These are phyloP conservation scores for Arctium lappa DNA, from an alignment of 129 eudicot genomes.

Conservation along the genomic window DNA sequence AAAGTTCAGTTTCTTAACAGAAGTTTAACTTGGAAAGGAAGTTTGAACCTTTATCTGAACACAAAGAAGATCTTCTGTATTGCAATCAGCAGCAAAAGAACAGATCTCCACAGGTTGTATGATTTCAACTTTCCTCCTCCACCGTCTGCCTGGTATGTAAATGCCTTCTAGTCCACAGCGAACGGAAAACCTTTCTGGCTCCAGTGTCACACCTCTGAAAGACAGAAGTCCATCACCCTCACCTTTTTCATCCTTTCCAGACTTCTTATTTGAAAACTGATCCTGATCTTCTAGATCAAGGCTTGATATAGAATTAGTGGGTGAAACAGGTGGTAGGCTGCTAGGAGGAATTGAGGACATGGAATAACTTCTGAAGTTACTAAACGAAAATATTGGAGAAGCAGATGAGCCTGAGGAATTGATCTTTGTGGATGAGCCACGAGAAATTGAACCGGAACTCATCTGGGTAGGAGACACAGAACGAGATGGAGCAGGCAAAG, in stretches of 20 bases:
- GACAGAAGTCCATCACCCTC: conserved; percentile 70
- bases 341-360: conserved; percentile 89
- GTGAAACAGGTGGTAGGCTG: conserved; percentile 47
- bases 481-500: conserved; percentile 52
- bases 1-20: background rate
- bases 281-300: conserved; percentile 66
- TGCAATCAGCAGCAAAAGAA: conserved; percentile 78
- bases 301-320: conserved; percentile 37
- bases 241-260: conserved; percentile 39
- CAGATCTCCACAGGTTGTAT: conserved; percentile 82
- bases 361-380: conserved; percentile 92
- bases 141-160: conserved; percentile 85
- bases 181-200: conserved; percentile 94
- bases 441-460: conserved; percentile 43
- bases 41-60: conserved; percentile 84
- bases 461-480: conserved; percentile 61
- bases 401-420: conserved; percentile 55
- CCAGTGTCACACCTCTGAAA: conserved; percentile 88
- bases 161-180: conserved; percentile 96
- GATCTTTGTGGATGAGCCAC: conserved; percentile 60
- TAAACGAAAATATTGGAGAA: conserved; percentile 85
- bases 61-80: conserved; percentile 94
- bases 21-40: background rate
- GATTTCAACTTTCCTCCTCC: conserved; percentile 92
- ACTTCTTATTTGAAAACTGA: conserved; percentile 44